Conservation (phyloP, 306 rosid genomes). For the Glycine latifolia region DNA sequence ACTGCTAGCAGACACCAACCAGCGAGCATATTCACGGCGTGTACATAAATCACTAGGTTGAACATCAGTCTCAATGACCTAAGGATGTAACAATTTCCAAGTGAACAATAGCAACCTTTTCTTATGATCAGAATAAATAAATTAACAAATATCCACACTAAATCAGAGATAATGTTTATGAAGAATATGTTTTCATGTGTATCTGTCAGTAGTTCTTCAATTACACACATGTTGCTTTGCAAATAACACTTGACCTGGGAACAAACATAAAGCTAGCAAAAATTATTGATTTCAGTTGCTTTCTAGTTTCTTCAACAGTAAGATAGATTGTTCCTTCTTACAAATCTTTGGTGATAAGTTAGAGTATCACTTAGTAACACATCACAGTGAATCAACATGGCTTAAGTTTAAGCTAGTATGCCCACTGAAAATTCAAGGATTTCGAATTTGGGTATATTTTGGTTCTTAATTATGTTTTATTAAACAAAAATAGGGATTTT, state of each 20-base stretch:
- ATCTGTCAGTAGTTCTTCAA: slow-evolving; percentile 23
- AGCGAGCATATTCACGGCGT: slow-evolving; percentile 97
- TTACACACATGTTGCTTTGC: slow-evolving; percentile 29
- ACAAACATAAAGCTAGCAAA: slow-evolving; percentile 19
- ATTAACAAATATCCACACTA: slow-evolving; percentile 7
- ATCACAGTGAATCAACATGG: slow-evolving; percentile 20
- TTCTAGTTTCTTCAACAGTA: slow-evolving; percentile 20
- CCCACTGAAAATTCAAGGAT: slow-evolving; percentile 10
- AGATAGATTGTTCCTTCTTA: slow-evolving; percentile 22
- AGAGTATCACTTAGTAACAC: slow-evolving; percentile 4
- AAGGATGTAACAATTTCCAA: slow-evolving; percentile 42
- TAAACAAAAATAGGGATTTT: neutral
- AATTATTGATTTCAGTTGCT: slow-evolving; percentile 27
- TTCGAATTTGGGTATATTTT: slow-evolving; percentile 16
- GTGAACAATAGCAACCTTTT: slow-evolving; percentile 18
- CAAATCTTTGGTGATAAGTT: slow-evolving; percentile 2
- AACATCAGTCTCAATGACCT: slow-evolving; percentile 93
- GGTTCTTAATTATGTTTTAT: neutral
- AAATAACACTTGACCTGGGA: slow-evolving; percentile 23
- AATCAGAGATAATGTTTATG: slow-evolving; percentile 15
- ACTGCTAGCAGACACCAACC: slow-evolving; percentile 95
- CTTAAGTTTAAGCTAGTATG: slow-evolving; percentile 23
- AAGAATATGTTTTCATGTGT: slow-evolving; percentile 20
- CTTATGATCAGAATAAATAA: slow-evolving; percentile 18
- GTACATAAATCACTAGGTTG: slow-evolving; percentile 89